Conservation (phyloP, 208 protist genomes). For the Acanthamoeba triangularis region DNA sequence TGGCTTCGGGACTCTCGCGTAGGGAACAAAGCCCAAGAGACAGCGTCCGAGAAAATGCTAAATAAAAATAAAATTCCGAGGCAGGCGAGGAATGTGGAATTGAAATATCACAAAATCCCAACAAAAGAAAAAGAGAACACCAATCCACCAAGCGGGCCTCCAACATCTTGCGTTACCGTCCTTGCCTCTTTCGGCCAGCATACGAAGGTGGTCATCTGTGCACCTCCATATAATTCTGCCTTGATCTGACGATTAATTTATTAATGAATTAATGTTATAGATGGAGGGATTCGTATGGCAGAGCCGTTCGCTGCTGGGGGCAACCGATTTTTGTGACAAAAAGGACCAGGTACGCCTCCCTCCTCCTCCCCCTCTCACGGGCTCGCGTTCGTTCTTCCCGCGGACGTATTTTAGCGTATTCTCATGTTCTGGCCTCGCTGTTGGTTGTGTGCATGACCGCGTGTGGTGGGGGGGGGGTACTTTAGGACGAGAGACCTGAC, state of each 20-base stretch:
- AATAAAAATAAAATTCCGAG: too few relatives aligned
- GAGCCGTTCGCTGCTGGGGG: not conserved
- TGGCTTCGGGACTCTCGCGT: too few relatives aligned
- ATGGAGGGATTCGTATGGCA: constrained; percentile 2
- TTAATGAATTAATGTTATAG: not conserved
- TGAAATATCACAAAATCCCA: not conserved
- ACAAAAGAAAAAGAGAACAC: not conserved
- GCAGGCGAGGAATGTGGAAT: not conserved
- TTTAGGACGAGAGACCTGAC: not conserved
- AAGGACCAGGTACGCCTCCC: not conserved
- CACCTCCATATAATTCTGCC: not conserved
- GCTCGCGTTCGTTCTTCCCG: not conserved
- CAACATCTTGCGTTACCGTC: not conserved
- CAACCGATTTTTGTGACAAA: not conserved
- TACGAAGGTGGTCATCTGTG: not conserved
- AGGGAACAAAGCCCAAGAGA: too few relatives aligned
- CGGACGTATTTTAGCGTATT: too few relatives aligned
- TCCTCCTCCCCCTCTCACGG: too few relatives aligned
- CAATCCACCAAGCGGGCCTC: not conserved
- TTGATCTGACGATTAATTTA: not conserved
- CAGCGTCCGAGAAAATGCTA: too few relatives aligned
- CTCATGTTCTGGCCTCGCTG: too few relatives aligned
- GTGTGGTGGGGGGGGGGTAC: not conserved
- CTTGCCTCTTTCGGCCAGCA: not conserved
- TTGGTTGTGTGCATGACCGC: not conserved